phyloP scores from a whole-genome alignment of 2,329 filamentous ascomycete genomes.

The Lasiodiplodia theobromae region DNA sequence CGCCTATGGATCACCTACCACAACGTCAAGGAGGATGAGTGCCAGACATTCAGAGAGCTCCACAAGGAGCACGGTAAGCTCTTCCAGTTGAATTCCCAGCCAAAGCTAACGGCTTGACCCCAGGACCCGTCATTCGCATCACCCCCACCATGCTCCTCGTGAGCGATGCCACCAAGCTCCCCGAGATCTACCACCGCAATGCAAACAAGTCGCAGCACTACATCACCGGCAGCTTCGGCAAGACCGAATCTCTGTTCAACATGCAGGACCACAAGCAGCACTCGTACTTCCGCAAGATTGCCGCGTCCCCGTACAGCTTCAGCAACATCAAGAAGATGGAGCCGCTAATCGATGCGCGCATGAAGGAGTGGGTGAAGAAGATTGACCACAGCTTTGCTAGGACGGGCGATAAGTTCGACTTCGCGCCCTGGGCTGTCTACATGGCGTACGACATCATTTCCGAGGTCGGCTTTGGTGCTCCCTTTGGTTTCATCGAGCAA shows the following conservation, averaged over 20 bases:
- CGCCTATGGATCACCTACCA: slow-evolving; percentile 61
- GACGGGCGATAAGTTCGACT: slow-evolving; percentile 58
- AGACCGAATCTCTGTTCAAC: slow-evolving; percentile 64
- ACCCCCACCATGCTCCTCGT: slow-evolving; percentile 62
- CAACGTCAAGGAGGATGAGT: slow-evolving; percentile 57
- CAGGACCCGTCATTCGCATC: slow-evolving; percentile 61
- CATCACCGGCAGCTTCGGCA: slow-evolving; percentile 64
- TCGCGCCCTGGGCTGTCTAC: slow-evolving; percentile 63
- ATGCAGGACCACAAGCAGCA: slow-evolving; percentile 62
- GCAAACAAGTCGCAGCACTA: slow-evolving; percentile 66
- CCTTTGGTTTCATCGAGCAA: slow-evolving; percentile 63
- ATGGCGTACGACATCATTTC: slow-evolving; percentile 66
- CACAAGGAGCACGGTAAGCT: slow-evolving; percentile 58
- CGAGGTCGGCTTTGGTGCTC: slow-evolving; percentile 63
- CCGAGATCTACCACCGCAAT: slow-evolving; percentile 62
- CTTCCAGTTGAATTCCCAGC: not conserved
- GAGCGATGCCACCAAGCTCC: slow-evolving; percentile 61
- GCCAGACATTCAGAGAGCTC: slow-evolving; percentile 50
- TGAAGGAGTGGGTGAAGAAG: slow-evolving; percentile 59
- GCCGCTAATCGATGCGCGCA: slow-evolving; percentile 60
- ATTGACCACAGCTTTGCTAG: slow-evolving; percentile 56
- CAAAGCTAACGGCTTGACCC: slow-evolving; percentile 15
- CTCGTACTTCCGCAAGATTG: slow-evolving; percentile 61
- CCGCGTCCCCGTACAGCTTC: slow-evolving; percentile 63
- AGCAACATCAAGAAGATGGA: slow-evolving; percentile 67